phyloP scores from a whole-genome alignment of 495 filamentous ascomycete genomes.

The Aspergillus baeticus region DNA sequence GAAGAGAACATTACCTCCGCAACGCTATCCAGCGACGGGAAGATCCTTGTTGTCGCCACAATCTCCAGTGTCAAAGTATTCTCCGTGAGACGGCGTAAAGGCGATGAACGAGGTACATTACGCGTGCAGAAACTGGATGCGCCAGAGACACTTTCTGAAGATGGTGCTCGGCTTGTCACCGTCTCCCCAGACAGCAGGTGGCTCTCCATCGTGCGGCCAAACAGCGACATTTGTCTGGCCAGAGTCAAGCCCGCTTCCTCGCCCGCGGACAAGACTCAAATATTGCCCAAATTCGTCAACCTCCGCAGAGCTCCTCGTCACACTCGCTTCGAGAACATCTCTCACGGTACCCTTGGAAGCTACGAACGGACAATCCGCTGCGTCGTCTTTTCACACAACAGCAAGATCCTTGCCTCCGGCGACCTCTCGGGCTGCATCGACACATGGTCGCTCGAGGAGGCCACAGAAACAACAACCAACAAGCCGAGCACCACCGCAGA shows the following conservation, averaged over 20 bases:
- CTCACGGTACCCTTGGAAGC: slow-evolving; percentile 66
- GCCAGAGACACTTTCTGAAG: slow-evolving; percentile 42
- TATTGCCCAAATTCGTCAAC: slow-evolving; percentile 48
- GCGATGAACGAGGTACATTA: slow-evolving; percentile 51
- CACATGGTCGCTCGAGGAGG: slow-evolving; percentile 70
- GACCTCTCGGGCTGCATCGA: slow-evolving; percentile 87
- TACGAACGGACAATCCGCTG: slow-evolving; percentile 78
- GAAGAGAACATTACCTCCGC: slow-evolving; percentile 88
- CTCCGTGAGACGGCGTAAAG: slow-evolving; percentile 41
- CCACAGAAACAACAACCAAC: slow-evolving; percentile 36
- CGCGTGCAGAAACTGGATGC: slow-evolving; percentile 67
- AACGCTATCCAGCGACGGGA: slow-evolving; percentile 69
- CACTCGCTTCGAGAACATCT: slow-evolving; percentile 48
- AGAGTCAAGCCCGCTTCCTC: slow-evolving; percentile 39
- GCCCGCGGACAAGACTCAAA: slow-evolving; percentile 35
- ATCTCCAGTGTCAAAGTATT: slow-evolving; percentile 78
- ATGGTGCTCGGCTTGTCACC: slow-evolving; percentile 65
- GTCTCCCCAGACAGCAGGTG: slow-evolving; percentile 54
- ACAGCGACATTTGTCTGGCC: slow-evolving; percentile 48
- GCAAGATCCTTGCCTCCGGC: slow-evolving; percentile 70
- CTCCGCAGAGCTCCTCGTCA: slow-evolving; percentile 60
- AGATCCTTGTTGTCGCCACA: slow-evolving; percentile 74
- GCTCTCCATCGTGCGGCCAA: slow-evolving; percentile 53
- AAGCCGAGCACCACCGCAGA: slow-evolving; percentile 29
- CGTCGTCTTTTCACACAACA: slow-evolving; percentile 76